Percentiles rank a stretch among this genome's conserved stretches.
Evolutionary conservation across 345 rosid species (phyloP).

Genomic region (Lepidium sativum): DNA sequence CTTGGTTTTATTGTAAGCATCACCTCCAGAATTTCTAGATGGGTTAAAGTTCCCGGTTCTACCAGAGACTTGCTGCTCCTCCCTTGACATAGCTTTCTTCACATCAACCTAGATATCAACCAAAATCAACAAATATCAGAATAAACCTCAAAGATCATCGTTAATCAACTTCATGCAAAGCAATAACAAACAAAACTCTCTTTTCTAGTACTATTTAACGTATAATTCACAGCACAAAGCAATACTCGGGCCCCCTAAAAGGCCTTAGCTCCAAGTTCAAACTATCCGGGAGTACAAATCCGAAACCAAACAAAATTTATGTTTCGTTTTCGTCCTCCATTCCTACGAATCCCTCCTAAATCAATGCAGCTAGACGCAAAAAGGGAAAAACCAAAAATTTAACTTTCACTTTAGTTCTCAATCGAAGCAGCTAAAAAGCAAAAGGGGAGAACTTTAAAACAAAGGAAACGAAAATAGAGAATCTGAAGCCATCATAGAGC

Average conservation of each 20-base stretch:
- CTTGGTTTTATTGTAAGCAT: too few species aligned
- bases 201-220: not conserved
- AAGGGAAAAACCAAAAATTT: not conserved
- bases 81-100: slow-evolving; percentile 60
- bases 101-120: slow-evolving; percentile 32
- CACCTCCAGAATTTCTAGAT: slow-evolving; percentile 1
- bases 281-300: not conserved
- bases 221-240: not conserved
- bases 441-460: too few species aligned
- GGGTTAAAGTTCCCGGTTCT: slow-evolving; percentile 45
- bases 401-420: too few species aligned
- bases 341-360: not conserved
- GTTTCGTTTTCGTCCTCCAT: not conserved
- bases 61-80: slow-evolving; percentile 14
- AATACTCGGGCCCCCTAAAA: not conserved
- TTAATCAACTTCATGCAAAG: not conserved
- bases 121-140: not conserved
- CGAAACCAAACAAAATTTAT: not conserved
- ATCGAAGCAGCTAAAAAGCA: too few species aligned
- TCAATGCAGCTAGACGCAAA: not conserved
- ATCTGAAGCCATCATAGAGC: too few species aligned
- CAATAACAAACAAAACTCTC: not conserved
- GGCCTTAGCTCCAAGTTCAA: not conserved
- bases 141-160: not conserved
- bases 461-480: too few species aligned